These are phyloP conservation scores for Albifimbria verrucaria DNA, from an alignment of 2,329 filamentous ascomycete genomes.

Conservation along the genomic window DNA sequence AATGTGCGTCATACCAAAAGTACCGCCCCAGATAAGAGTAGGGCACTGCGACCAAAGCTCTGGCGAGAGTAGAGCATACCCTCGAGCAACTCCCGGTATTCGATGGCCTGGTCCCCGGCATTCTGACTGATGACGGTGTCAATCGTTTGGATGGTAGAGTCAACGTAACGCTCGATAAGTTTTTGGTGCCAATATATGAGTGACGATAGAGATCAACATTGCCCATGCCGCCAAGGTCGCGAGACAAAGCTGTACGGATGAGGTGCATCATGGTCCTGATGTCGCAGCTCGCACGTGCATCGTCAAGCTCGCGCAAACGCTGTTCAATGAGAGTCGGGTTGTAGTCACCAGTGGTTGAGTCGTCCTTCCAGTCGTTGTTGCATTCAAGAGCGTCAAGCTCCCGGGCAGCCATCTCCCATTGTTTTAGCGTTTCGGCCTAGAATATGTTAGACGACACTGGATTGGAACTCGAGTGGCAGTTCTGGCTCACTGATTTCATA, in stretches of 20 bases:
- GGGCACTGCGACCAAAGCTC: constrained; percentile 79
- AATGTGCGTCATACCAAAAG: constrained; percentile 89
- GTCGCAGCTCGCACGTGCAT: constrained; percentile 69
- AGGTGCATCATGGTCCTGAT: constrained; percentile 75
- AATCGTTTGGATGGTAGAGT: constrained; percentile 73
- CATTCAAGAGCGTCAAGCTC: constrained; percentile 78
- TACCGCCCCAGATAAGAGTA: constrained; percentile 84
- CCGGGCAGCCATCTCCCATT: constrained; percentile 73
- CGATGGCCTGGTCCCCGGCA: constrained; percentile 49
- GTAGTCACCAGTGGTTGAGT: constrained; percentile 62
- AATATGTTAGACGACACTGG: background rate
- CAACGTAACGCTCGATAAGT: constrained; percentile 84
- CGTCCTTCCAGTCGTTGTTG: constrained; percentile 77
- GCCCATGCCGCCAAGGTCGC: constrained; percentile 83
- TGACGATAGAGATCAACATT: constrained; percentile 79
- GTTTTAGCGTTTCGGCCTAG: constrained; percentile 63
- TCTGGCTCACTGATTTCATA: constrained; percentile 63
- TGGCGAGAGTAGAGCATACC: constrained; percentile 70
- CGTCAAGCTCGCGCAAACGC: constrained; percentile 70
- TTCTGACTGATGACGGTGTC: constrained; percentile 64
- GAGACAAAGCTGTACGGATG: constrained; percentile 74
- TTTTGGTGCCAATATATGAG: constrained; percentile 82
- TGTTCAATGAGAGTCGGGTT: constrained; percentile 65
- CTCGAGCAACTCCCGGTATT: constrained; percentile 60
- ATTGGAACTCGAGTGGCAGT: too few relatives aligned